Base-by-base conservation (phyloP, 2,329 filamentous ascomycete genomes). In the Pseudocercospora musae region DNA sequence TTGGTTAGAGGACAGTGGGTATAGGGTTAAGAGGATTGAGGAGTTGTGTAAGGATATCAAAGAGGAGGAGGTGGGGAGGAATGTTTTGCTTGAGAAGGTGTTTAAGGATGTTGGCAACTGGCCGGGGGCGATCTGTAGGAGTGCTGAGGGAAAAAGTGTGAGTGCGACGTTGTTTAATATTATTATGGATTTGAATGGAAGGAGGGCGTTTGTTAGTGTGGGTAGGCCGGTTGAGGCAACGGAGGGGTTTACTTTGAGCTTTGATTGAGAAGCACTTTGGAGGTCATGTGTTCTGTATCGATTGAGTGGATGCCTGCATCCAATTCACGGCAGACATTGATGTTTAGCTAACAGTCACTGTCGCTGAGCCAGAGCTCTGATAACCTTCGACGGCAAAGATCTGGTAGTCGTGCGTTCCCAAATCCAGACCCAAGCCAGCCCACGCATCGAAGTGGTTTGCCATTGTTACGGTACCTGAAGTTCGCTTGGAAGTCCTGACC, bases 361-460 rank as follows among this genome's bases (percentile, higher is more conserved):
- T 44, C 9, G 63, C 57, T 46, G 42, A 49, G 13, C 63, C 60
- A 31, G 60, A 49, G 37, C 60, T 63, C 9, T 62, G n/a, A 27
- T 61, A 63, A 11, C 60, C 62, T 27, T 66, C 64, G 10, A 55
- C 52, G 15, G 64, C 64, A 13, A 66, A 29, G 44, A 66, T 64
- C 59, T 66, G 64, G 33, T 66, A 64, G 53, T 66, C 31, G 15
- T 44, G 57, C 1, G 56, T 57, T n/a, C 63, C 60, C 40, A 66
- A 27, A 10, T 53, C 37, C 50, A 66, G 20, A 2, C 64, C 62
- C 0, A 54, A 27, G 3, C 21, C 13, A 23, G 49, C 31, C 84
- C 84, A 86, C 7, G 82, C 82, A 66, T 81, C 76, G 68, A 85
- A 85, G 71, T 85, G 83, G 65, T 78, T 80, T 23, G 71, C 75